Evolutionary conservation across 202 grass and related monocot species (phyloP).

Genomic region (Zizania palustris): DNA sequence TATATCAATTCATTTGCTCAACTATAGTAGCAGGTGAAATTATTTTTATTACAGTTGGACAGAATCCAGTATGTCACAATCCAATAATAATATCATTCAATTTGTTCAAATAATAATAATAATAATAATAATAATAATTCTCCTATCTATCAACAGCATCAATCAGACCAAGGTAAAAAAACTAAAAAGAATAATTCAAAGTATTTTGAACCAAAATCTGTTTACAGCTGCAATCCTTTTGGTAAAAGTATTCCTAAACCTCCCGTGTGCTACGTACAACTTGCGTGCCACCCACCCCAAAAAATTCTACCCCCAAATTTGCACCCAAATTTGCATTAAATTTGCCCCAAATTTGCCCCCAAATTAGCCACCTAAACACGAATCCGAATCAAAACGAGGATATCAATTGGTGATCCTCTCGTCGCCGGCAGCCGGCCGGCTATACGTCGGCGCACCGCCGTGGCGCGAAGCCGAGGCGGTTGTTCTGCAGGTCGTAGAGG

Average conservation of each 20-base stretch:
- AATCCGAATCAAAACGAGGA: slow-evolving; percentile 28
- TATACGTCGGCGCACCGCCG: slow-evolving; percentile 70
- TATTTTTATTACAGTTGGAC: background rate
- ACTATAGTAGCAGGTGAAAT: background rate
- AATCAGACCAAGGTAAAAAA: background rate
- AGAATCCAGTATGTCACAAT: slow-evolving; percentile 5
- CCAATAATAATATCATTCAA: background rate
- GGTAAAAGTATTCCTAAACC: background rate
- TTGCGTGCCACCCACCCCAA: background rate
- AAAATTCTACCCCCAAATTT: slow-evolving; percentile 41
- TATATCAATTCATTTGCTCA: background rate
- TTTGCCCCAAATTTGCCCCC: background rate
- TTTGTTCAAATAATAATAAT: too few relatives aligned
- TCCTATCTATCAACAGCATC: background rate
- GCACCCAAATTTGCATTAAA: too few relatives aligned
- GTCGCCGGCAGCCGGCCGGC: background rate
- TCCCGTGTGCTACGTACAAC: slow-evolving; percentile 15
- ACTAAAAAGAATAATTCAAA: background rate
- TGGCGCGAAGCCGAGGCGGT: slow-evolving; percentile 76
- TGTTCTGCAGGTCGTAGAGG: slow-evolving; percentile 65
- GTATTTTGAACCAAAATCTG: background rate
- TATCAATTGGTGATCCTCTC: background rate
- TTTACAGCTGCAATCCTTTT: background rate
- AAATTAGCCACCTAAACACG: slow-evolving; percentile 15
- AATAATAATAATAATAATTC: background rate